A percentile compares a stretch with the other conserved stretches of the same genome.
phyloP scores from a whole-genome alignment of 2,329 filamentous ascomycete genomes.

The Paracoccidioides lutzii region DNA sequence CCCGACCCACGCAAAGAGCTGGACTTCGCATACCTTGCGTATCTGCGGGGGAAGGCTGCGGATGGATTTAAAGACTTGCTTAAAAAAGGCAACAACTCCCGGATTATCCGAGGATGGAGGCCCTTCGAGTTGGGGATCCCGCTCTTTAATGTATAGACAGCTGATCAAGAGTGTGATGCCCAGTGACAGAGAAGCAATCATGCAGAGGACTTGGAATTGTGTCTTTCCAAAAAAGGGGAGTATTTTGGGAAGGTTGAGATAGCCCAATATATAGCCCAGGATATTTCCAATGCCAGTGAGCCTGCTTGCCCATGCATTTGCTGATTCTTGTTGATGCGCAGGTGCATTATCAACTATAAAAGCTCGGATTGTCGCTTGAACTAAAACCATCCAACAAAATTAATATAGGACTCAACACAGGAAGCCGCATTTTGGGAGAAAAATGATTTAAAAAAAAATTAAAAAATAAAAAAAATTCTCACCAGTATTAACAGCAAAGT shows the following conservation, averaged over 20 bases:
- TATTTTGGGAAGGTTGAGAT: constrained; percentile 60
- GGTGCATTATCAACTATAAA: constrained; percentile 92
- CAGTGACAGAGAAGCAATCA: constrained; percentile 66
- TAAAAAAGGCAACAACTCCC: constrained; percentile 68
- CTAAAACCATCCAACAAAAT: constrained; percentile 26
- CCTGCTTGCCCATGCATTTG: constrained; percentile 88
- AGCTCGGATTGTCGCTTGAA: constrained; percentile 81
- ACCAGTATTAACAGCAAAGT: constrained; percentile 91
- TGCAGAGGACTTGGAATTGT: constrained; percentile 87
- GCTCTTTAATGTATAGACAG: constrained; percentile 56
- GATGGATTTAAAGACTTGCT: constrained; percentile 62
- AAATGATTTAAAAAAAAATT: constrained; percentile 15
- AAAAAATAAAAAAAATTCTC: too few relatives aligned
- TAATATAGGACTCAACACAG: background rate
- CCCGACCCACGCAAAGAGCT: constrained; percentile 82
- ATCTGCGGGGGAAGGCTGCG: constrained; percentile 70
- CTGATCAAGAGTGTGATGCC: constrained; percentile 57
- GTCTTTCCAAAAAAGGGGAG: constrained; percentile 71
- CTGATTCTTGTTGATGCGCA: constrained; percentile 81
- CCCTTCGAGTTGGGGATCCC: constrained; percentile 64
- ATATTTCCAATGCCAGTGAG: constrained; percentile 83
- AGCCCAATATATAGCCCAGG: constrained; percentile 76
- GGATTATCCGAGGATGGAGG: constrained; percentile 46
- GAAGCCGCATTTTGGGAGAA: background rate
- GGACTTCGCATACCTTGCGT: constrained; percentile 64